Base-by-base conservation (phyloP, 768 basidiomycete species). In the Lactarius akahatsu region DNA sequence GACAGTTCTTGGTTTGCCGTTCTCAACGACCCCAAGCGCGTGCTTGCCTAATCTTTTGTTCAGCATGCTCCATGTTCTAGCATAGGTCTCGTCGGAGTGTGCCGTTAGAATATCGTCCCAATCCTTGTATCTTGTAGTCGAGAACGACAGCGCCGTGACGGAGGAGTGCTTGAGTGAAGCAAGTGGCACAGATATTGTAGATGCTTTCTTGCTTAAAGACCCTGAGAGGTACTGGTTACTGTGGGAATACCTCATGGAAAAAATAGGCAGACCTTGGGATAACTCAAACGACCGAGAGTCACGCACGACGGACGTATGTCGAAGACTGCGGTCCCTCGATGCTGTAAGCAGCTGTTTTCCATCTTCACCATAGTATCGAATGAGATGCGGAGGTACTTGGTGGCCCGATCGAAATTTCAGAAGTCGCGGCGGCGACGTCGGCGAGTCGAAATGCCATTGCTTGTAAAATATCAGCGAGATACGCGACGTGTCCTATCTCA, bases 401-500 rank as follows among this genome's bases (percentile, higher is more conserved):
- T 99, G 97, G 41, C 97, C 97, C 0, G 93, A 90, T 56, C 97
- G 86, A 75, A 86, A 93, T 79, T 98, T 98, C 30, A 98, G 83
- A 13, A 98, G 80, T 63, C 93, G 85, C 1, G 97, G 96, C 28
- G 91, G 80, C 1, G 90, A 81, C 0, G 91, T 90, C 0, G 94
- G 93, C 0, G 95, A 92, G 73, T 98, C 97, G 72, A 96, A 96
- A 26, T 96, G 74, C 96, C 96, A 98, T 95, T 99, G 96, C 96
- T 98, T 72, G 43, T 30, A 20, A 62, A 47, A 18, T 58, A 45
- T 60, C 54, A 32, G 28, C 41, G 41, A 34, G 8, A 56, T 52
- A 18, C 40, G 20, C 26, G n/a, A 23, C 9, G 11, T 15, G 23
- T 41, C 9, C 40, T 30, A 28, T 45, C 32, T 11, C 52, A 28